Base-by-base conservation (phyloP, 1,139 yeast genomes). In the Saccharomyces pastorianus region DNA sequence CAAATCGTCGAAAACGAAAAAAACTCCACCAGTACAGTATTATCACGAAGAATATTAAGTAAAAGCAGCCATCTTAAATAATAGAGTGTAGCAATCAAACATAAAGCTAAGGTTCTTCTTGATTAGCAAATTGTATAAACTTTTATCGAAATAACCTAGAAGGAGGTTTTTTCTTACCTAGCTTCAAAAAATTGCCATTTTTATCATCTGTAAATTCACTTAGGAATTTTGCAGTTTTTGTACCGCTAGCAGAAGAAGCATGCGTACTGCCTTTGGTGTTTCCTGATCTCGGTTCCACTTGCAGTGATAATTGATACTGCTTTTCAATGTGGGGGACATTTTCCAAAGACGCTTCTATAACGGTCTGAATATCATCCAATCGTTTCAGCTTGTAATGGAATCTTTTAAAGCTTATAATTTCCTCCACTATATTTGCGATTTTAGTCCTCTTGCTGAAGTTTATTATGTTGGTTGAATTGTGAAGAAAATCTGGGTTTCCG, bases 361-460 rank as follows among this genome's bases (percentile, higher is more conserved):
- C 84, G 23, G 75, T 77, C 68, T 87, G 95, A 51, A 90, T 76
- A 52, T 87, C 95, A 14, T 77, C 76, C 26, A 85, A 82, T 48
- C 75, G 76, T 58, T 77, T 81, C 59, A 88, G 79, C 57, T 84
- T 80, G 67, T 85, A 90, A 5, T 83, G 82, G 29, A 79, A 75
- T 47, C 75, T 70, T 66, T 88, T 90, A 69, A 85, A 89, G 55
- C 85, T 78, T 61, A 88, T 84, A 52, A 89, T 82, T 32, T 88
- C 95, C 54, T 80, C 76, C 23, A 91, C 81, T 49, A 89, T 85
- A 51, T 81, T 84, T 51, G 83, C 83, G 1, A 95, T 83, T 66
- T 84, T 85, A 47, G 81, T 69, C 55, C 96, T 75, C 68, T 91
- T 91, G 51, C 87, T 83, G 69, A 87, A 88, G 69, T 91, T 91